These are phyloP conservation scores for Mallotus japonicus DNA, from an alignment of 441 rosid species.

Conservation along the genomic window DNA sequence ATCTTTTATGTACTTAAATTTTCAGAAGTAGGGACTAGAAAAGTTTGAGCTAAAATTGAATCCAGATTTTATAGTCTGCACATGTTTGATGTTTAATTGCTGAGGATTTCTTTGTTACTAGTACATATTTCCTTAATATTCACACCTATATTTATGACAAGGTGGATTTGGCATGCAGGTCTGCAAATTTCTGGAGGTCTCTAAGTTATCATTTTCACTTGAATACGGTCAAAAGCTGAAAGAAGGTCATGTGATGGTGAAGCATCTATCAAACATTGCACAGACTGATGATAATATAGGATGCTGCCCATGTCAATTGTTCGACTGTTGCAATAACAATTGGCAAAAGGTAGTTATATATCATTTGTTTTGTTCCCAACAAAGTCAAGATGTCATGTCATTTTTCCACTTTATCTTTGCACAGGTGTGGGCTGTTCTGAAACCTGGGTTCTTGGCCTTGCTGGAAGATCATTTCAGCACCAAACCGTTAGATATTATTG, in stretches of 20 bases:
- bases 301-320: constrained; percentile 72
- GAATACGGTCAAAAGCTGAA: constrained; percentile 96
- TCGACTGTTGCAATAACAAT: constrained; percentile 76
- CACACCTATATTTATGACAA: constrained; percentile 20
- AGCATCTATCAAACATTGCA: constrained; percentile 72
- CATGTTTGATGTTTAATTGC: background rate
- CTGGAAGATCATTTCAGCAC: constrained; percentile 77
- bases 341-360: constrained; percentile 78
- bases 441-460: constrained; percentile 97
- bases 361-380: background rate
- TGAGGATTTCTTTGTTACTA: background rate
- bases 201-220: constrained; percentile 82
- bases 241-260: constrained; percentile 90
- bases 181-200: constrained; percentile 97
- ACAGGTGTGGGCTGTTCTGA: constrained; percentile 97
- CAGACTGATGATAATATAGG: constrained; percentile 47
- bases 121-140: background rate
- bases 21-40: background rate
- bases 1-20: constrained; percentile 2
- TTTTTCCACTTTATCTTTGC: constrained; percentile 20
- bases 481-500: constrained; percentile 80
- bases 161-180: constrained; percentile 53
- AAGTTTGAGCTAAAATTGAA: background rate
- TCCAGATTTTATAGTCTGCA: background rate
- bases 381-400: background rate